These are phyloP conservation scores for Rhexocercosporidium sp. DNA, from an alignment of 2,329 filamentous ascomycete species.

Conservation along the genomic window DNA sequence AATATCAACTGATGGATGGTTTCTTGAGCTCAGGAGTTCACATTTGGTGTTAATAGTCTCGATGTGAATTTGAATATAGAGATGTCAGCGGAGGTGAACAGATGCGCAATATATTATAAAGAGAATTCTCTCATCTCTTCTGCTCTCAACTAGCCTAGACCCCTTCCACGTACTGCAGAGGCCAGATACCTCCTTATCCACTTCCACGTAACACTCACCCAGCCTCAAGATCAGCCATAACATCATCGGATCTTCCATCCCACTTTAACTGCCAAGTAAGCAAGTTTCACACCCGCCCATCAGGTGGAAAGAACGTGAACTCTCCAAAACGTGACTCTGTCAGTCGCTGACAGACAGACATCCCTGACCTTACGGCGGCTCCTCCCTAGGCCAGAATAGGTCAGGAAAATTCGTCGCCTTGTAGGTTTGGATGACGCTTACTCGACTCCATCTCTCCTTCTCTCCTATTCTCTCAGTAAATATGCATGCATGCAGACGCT, in stretches of 20 bases:
- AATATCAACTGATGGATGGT: too few relatives aligned
- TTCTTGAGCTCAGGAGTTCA: too few relatives aligned
- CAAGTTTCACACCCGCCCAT: background rate
- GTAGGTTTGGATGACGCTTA: background rate
- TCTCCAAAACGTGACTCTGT: background rate
- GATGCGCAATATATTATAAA: too few relatives aligned
- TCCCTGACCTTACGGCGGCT: background rate
- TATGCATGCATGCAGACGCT: background rate
- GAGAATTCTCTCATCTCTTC: too few relatives aligned
- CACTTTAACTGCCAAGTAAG: background rate
- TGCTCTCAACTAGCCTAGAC: too few relatives aligned
- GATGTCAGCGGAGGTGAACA: too few relatives aligned
- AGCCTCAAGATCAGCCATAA: background rate
- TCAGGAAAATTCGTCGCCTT: background rate
- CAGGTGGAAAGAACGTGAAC: constrained; percentile 1
- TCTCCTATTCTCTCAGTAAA: background rate
- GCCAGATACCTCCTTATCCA: background rate
- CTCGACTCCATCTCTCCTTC: background rate
- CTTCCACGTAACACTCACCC: background rate
- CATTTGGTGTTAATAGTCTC: too few relatives aligned
- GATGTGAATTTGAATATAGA: too few relatives aligned
- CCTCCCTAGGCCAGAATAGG: background rate
- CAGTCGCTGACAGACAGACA: too few relatives aligned
- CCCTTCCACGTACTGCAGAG: too few relatives aligned
- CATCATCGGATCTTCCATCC: background rate